Base-by-base conservation (phyloP, 192 early-diverging fungal genomes). In the Allomyces macrogynus region DNA sequence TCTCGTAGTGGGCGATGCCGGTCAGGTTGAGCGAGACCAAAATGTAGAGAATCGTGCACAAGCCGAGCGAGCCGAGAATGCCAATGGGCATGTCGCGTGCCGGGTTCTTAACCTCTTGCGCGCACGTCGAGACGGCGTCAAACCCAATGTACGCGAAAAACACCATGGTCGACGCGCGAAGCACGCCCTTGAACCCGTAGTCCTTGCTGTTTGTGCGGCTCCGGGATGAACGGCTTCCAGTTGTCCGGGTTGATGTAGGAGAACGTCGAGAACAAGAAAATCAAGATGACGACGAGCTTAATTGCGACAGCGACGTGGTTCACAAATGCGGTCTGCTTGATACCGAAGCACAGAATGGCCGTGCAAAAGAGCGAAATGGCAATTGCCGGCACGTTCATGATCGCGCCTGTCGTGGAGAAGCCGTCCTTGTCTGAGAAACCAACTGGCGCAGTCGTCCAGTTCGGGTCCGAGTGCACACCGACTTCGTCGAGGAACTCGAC, bases 91-190 rank as follows among this genome's bases (percentile, higher is more conserved):
- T 65, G 68, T 92, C 88, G 1, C 80, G 74, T 60, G 87, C 82
- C 18, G 92, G 90, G 60, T 87, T 78, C 44, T 77, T 78, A 10
- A 87, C 77, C 71, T 95, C 92, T 68, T 89, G 87, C 10, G 92
- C 86, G 5, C 85, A 85, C 1, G 90, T 95, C 1, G 89, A 84
- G 16, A 92, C 85, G 2, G 86, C 80, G 72, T 95, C 92, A 72
- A 92, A 92, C 9, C 92, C 90, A 72, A 91, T 87, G 68, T 89
- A 92, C n/a, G 85, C 73, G 49, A 81, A 81, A 68, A 92, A 91
- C 18, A 92, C 88, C 2, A 79, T 73, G 42, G 84, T 79, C 7
- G 90, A 79, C 22, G 78, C 87, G 65, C 81, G 79, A 62, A 89
- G 83, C 20, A 90, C 66, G 43, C 90, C 88, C 27, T 74, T 67